These are phyloP conservation scores for Ganoderma lucidum DNA, from an alignment of 1,284 basidiomycete species.

Conservation along the genomic window DNA sequence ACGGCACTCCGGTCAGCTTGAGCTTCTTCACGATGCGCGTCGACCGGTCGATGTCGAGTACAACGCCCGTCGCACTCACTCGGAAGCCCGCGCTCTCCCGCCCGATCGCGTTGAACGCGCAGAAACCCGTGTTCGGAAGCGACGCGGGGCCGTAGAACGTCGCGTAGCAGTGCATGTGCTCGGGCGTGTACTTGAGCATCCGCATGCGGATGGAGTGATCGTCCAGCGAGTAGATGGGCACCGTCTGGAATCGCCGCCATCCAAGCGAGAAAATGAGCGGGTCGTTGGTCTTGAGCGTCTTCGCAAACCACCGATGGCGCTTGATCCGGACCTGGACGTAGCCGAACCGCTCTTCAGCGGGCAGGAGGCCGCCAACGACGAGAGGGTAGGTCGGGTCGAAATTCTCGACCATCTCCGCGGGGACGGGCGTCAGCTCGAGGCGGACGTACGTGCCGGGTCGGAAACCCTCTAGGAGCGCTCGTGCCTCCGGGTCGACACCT, in stretches of 20 bases:
- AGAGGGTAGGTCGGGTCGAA: constrained; percentile 94
- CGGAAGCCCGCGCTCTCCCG: constrained; percentile 81
- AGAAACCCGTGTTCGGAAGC: constrained; percentile 96
- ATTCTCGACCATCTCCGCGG: constrained; percentile 92
- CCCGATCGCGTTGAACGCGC: constrained; percentile 91
- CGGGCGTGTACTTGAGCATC: constrained; percentile 99
- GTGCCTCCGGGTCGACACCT: constrained; percentile 78
- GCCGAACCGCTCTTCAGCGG: constrained; percentile 92
- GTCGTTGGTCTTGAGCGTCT: constrained; percentile 97
- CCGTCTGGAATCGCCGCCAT: constrained; percentile 95
- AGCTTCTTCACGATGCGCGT: constrained; percentile 98
- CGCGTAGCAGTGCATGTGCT: constrained; percentile 99
- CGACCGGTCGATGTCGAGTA: constrained; percentile 92
- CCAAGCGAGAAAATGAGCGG: constrained; percentile 95
- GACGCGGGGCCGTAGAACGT: constrained; percentile 95
- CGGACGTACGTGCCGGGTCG: constrained; percentile 95
- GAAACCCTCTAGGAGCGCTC: constrained; percentile 90
- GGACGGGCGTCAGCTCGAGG: constrained; percentile 86
- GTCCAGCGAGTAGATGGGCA: constrained; percentile 96
- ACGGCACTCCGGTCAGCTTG: constrained; percentile 94
- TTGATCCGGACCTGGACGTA: constrained; percentile 97
- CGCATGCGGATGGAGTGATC: constrained; percentile 98
- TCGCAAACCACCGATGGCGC: constrained; percentile 93
- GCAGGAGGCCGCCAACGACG: constrained; percentile 91
- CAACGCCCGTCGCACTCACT: constrained; percentile 93